Percentiles rank a stretch among this genome's conserved stretches.
Conservation (phyloP, 2,329 filamentous ascomycete genomes). For the Fusarium decemcellulare region DNA sequence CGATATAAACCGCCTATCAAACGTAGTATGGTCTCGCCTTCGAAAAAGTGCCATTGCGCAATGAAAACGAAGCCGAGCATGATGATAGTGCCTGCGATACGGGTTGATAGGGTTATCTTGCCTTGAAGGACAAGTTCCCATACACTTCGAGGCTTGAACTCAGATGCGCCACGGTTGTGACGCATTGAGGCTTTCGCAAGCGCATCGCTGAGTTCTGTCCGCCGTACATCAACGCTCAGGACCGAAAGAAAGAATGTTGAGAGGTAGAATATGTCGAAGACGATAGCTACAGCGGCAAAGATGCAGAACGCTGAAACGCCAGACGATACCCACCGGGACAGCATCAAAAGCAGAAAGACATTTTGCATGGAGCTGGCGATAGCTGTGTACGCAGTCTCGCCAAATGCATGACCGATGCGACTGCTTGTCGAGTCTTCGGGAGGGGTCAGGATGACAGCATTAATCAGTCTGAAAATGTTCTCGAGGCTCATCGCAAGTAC, state of each 20-base stretch:
- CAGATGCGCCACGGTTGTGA: constrained; percentile 48
- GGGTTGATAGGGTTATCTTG: constrained; percentile 77
- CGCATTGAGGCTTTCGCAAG: constrained; percentile 70
- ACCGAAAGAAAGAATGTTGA: constrained; percentile 86
- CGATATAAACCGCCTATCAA: constrained; percentile 46
- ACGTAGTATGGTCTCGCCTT: constrained; percentile 63
- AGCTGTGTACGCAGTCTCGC: constrained; percentile 79
- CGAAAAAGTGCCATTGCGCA: constrained; percentile 85
- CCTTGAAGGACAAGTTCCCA: constrained; percentile 77
- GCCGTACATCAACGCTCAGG: constrained; percentile 82
- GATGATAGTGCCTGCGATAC: constrained; percentile 81
- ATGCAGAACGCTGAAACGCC: constrained; percentile 82
- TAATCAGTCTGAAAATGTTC: constrained; percentile 84
- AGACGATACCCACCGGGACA: constrained; percentile 78
- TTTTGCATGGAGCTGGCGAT: constrained; percentile 79
- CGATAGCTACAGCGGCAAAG: constrained; percentile 81
- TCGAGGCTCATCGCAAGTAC: constrained; percentile 83
- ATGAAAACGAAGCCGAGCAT: constrained; percentile 80
- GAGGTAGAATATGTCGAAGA: constrained; percentile 84
- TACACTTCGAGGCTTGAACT: constrained; percentile 41
- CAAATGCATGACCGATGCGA: constrained; percentile 81
- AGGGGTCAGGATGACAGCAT: constrained; percentile 80
- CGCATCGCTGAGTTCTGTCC: constrained; percentile 82
- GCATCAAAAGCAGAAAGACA: constrained; percentile 72
- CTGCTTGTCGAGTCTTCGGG: constrained; percentile 77